phyloP scores from a whole-genome alignment of 306 rosid species.

The Prunus kanzakura region DNA sequence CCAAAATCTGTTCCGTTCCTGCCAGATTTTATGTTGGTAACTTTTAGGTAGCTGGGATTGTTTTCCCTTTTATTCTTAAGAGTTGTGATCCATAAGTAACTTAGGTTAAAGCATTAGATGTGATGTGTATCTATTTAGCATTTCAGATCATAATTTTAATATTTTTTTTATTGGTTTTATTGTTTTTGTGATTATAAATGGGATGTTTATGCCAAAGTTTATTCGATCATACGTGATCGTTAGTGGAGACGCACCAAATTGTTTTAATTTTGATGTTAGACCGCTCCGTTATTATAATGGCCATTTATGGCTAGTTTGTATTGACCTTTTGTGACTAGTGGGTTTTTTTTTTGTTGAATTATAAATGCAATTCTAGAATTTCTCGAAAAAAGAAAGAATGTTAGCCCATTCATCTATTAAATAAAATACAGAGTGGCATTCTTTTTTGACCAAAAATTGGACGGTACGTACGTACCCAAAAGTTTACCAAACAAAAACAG shows the following conservation, averaged over 20 bases:
- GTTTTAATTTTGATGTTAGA: too few relatives aligned
- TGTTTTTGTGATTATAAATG: too few relatives aligned
- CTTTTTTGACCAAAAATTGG: background rate
- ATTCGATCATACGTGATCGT: too few relatives aligned
- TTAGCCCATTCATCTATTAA: background rate
- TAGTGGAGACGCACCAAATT: rapidly evolving
- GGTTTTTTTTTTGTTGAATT: too few relatives aligned
- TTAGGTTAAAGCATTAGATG: background rate
- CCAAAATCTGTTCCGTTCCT: constrained; percentile 8
- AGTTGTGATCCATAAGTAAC: background rate
- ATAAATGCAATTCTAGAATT: too few relatives aligned
- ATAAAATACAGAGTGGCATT: background rate
- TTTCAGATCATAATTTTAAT: too few relatives aligned
- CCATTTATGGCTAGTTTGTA: too few relatives aligned
- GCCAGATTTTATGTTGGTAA: constrained; percentile 6
- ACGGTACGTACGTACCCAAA: background rate
- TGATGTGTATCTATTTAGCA: background rate
- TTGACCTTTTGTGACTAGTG: too few relatives aligned
- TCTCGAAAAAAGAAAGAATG: background rate
- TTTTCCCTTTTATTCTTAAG: background rate
- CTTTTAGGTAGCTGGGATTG: background rate
- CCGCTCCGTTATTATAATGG: too few relatives aligned
- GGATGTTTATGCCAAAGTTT: rapidly evolving
- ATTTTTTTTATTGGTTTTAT: too few relatives aligned
- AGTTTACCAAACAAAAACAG: background rate